Percentiles rank a stretch among this genome's conserved stretches.
Conservation (phyloP, 768 basidiomycete genomes). For the Gloeopeniophorella convolvens region DNA sequence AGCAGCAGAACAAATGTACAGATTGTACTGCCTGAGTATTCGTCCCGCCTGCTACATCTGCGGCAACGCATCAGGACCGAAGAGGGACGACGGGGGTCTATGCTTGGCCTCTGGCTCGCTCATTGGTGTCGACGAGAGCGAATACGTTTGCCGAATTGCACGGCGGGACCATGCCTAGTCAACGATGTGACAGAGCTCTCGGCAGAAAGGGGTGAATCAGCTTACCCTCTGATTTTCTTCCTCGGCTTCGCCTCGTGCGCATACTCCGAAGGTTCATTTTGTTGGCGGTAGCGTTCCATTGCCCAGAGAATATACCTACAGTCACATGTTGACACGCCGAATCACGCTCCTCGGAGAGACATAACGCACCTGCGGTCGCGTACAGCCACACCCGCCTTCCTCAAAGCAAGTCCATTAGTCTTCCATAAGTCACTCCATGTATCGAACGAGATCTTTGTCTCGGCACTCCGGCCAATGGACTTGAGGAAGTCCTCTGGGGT, state of each 20-base stretch:
- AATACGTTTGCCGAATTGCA: constrained; percentile 69
- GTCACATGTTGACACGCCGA: neutral
- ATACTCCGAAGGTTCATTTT: constrained; percentile 48
- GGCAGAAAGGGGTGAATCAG: constrained; percentile 17
- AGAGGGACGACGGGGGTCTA: neutral
- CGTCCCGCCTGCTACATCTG: too few species aligned
- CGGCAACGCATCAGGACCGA: too few species aligned
- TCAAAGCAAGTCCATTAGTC: constrained; percentile 48
- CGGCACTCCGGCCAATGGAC: constrained; percentile 63
- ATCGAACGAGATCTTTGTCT: constrained; percentile 56
- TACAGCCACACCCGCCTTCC: constrained; percentile 57
- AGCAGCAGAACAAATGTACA: neutral
- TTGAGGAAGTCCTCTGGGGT: constrained; percentile 62
- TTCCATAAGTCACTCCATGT: constrained; percentile 74
- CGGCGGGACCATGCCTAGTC: constrained; percentile 63
- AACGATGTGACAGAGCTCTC: neutral
- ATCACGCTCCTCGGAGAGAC: neutral
- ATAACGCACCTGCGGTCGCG: constrained; percentile 61
- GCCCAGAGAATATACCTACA: constrained; percentile 81
- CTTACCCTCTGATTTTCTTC: constrained; percentile 77
- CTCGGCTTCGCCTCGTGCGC: constrained; percentile 61
- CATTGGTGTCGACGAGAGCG: constrained; percentile 40
- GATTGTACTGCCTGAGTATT: too few species aligned
- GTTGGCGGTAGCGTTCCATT: constrained; percentile 70
- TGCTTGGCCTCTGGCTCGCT: neutral